Percentiles rank a stretch among this genome's conserved stretches.
Conservation (phyloP, 2,329 filamentous ascomycete species). For the Penicillium sumatraense region DNA sequence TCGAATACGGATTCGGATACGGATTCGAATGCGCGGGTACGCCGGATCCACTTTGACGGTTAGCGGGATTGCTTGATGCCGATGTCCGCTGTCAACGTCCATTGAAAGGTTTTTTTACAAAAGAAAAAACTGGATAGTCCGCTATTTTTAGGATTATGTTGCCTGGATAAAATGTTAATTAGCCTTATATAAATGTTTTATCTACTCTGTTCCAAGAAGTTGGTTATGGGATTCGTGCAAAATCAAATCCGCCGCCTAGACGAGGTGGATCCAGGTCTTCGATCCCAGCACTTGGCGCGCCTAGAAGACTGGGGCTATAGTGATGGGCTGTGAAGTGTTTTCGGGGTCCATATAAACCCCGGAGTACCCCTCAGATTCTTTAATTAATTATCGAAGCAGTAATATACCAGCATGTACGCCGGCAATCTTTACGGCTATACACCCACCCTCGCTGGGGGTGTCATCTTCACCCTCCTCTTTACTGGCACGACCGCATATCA, state of each 20-base stretch:
- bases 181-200: too few relatives aligned
- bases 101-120: background rate
- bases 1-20: constrained; percentile 24
- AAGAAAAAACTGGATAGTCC: background rate
- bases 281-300: constrained; percentile 1
- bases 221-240: background rate
- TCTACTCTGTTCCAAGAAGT: background rate
- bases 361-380: background rate
- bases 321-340: background rate
- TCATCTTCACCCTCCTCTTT: constrained; percentile 55
- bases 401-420: constrained; percentile 14
- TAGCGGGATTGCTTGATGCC: background rate
- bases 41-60: background rate
- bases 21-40: constrained; percentile 18
- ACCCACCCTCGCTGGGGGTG: constrained; percentile 51
- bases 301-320: background rate
- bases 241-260: background rate
- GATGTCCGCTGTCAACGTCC: background rate
- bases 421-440: constrained; percentile 45
- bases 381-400: background rate
- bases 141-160: background rate
- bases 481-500: constrained; percentile 47
- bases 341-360: background rate
- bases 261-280: background rate
- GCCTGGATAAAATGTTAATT: background rate